Percentiles rank a stretch among this genome's conserved stretches.
Evolutionary conservation across 805 yeast genomes (phyloP).

Genomic region (Nakazawaea anatomiae): DNA sequence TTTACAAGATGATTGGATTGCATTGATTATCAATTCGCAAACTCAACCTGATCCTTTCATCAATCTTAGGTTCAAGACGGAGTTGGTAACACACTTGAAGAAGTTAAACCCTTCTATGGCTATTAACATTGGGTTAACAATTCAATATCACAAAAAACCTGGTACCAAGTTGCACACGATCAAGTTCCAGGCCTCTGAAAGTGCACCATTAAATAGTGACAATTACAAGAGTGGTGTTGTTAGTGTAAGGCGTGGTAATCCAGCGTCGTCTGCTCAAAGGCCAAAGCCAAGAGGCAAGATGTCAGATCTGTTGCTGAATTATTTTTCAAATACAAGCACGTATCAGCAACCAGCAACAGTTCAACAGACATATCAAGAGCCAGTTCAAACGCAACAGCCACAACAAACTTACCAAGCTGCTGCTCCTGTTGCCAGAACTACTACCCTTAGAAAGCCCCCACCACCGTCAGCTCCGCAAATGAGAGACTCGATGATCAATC

Average conservation of each 20-base stretch:
- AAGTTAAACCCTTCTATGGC: conserved; percentile 50
- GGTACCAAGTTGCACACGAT: conserved; percentile 70
- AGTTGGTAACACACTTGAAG: conserved; percentile 69
- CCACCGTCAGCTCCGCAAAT: conserved; percentile 30
- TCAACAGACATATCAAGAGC: not conserved
- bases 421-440: conserved; percentile 19
- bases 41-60: conserved; percentile 73
- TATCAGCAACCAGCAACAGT: too few relatives aligned
- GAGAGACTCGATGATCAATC: conserved; percentile 4
- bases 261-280: conserved; percentile 64
- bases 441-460: conserved; percentile 22
- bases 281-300: conserved; percentile 63
- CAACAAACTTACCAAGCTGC: conserved; percentile 18
- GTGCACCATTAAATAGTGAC: conserved; percentile 67
- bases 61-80: conserved; percentile 84
- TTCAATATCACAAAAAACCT: conserved; percentile 86
- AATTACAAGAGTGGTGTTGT: conserved; percentile 84
- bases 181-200: conserved; percentile 55
- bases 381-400: conserved; percentile 5
- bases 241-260: conserved; percentile 72
- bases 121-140: conserved; percentile 62
- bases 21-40: conserved; percentile 50
- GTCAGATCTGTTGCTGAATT: conserved; percentile 7
- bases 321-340: not conserved
- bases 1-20: conserved; percentile 90